Evolutionary conservation across 805 yeast genomes (phyloP), one percentile per base, ranked within the genome.

Genomic region (Yarrowia bubula): DNA sequence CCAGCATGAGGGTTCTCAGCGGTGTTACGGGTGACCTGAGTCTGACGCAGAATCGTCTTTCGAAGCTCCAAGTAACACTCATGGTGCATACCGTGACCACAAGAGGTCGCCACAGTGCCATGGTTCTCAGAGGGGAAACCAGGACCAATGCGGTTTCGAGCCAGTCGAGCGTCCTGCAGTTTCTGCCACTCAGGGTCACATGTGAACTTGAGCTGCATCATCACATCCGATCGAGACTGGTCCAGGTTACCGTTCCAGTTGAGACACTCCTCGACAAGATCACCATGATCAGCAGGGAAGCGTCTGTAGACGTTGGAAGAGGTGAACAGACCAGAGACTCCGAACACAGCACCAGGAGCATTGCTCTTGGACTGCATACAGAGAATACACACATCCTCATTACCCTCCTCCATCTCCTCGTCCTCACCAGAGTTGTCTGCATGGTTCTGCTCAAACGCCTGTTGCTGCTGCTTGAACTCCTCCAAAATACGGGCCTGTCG

Each of bases 81-180:
- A 67, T 83, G 85, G 74, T 93, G 99, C 86, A 93, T 88, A 1
- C 96, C 96, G 75, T 93, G 99, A 0, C 97, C 96, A 78, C 99
- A 93, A 61, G 96, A 87, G 67, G 85, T 83, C 3, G 87, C 79
- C 0, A 88, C 76, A 46, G 63, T 66, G 39, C 55, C 67, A 37
- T 68, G 67, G 14, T 66, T 71, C 11, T 43, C 62, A 9, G 60
- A 58, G 2, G 86, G 84, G 69, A 88, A 90, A 0, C 93, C 92
- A 0, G 92, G 93, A 0, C 96, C 96, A 68, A 87, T 75, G 0
- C 83, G 83, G 43, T 75, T 69, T 2, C 76, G 73, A 0, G 78
- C 74, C 60, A 78, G 79, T 4, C 79, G 69, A 1, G 70, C 69
- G 1, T 70, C 60, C 72, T 85, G 76, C 66, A 75, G 81, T 1